Conservation (phyloP, 495 filamentous ascomycete species). For the Penicillium coprophilum region DNA sequence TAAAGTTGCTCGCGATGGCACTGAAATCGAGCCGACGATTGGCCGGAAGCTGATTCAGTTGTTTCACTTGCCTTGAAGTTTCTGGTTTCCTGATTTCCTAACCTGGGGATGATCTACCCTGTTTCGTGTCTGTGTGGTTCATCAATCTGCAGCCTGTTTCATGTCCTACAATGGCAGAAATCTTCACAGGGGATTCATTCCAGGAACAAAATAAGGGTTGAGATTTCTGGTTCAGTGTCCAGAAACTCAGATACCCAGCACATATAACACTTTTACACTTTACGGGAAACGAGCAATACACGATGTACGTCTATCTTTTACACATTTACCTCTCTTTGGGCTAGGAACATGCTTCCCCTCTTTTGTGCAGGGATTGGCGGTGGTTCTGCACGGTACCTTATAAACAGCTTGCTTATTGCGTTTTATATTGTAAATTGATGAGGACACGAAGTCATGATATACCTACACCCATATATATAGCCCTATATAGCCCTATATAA, state of each 20-base stretch:
- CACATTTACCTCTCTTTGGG: constrained; percentile 1
- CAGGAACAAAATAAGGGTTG: background rate
- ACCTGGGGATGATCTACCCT: background rate
- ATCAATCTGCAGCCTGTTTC: background rate
- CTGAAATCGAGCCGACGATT: constrained; percentile 83
- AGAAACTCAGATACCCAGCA: too few species aligned
- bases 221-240: too few species aligned
- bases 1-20: constrained; percentile 95
- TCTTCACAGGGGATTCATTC: background rate
- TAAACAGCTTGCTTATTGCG: too few species aligned
- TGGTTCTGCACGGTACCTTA: constrained; percentile 3
- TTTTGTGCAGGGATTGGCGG: constrained; percentile 6
- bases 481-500: background rate
- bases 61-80: constrained; percentile 59
- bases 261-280: constrained; percentile 9
- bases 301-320: constrained; percentile 23
- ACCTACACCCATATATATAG: background rate
- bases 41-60: constrained; percentile 75
- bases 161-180: background rate
- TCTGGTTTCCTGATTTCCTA: background rate
- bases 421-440: too few species aligned
- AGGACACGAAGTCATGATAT: constrained; percentile 5
- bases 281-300: constrained; percentile 35
- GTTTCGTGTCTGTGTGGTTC: background rate
- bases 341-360: background rate